These are phyloP conservation scores for Acacia acuminata DNA, from an alignment of 306 rosid species.

Conservation along the genomic window DNA sequence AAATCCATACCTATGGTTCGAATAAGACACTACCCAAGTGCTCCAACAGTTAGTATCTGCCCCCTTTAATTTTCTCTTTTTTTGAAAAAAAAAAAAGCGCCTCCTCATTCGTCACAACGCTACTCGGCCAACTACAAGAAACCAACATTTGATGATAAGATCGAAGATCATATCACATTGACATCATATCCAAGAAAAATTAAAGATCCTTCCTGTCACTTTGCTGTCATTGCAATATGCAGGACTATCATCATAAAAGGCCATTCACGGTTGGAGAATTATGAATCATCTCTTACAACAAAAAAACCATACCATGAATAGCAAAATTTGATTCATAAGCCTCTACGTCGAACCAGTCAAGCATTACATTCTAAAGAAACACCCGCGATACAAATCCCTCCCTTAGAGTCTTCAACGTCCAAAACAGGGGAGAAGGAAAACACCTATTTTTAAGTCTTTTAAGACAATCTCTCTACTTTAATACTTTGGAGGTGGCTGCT, in stretches of 20 bases:
- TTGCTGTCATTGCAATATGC: not conserved
- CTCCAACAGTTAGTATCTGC: too few species aligned
- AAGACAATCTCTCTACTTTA: not conserved
- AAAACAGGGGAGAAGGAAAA: slow-evolving; percentile 3
- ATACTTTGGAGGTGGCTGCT: slow-evolving; percentile 27
- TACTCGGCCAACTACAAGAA: not conserved
- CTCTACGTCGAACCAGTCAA: not conserved
- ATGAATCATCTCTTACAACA: not conserved
- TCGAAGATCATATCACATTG: not conserved
- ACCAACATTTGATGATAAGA: not conserved
- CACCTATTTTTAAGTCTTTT: not conserved
- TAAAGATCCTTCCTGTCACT: not conserved
- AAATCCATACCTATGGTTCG: too few species aligned
- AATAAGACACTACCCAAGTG: too few species aligned
- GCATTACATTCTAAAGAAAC: not conserved
- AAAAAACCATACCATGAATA: not conserved
- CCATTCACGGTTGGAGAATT: not conserved
- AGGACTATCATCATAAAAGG: not conserved
- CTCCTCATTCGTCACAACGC: not conserved
- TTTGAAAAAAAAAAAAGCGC: too few species aligned
- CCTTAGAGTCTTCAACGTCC: not conserved
- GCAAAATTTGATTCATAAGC: not conserved
- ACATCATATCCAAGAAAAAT: not conserved
- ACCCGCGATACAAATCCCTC: not conserved
- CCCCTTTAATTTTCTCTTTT: too few species aligned